phyloP scores from a whole-genome alignment of 306 rosid species.

The Vigna radiata region DNA sequence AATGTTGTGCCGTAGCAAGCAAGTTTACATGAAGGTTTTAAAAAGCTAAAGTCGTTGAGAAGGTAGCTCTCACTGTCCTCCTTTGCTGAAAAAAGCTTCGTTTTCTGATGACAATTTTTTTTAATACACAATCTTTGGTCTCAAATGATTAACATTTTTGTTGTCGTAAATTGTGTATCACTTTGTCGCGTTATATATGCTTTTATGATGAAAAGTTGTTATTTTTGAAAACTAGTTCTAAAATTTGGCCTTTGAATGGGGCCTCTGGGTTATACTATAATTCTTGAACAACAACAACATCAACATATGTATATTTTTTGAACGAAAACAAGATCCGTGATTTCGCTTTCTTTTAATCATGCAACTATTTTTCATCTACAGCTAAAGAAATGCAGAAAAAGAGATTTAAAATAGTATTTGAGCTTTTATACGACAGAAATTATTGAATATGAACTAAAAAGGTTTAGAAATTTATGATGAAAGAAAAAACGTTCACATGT shows the following conservation, averaged over 20 bases:
- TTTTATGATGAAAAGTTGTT: constrained; percentile 25
- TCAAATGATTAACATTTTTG: constrained; percentile 26
- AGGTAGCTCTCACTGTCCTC: constrained; percentile 8
- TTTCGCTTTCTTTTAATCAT: constrained; percentile 24
- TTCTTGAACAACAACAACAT: background rate
- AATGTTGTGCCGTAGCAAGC: background rate
- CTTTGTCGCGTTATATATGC: constrained; percentile 22
- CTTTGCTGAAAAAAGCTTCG: background rate
- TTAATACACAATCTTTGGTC: constrained; percentile 16
- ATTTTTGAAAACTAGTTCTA: background rate
- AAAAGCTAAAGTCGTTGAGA: constrained; percentile 1
- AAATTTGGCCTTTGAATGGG: constrained; percentile 10
- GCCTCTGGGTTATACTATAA: background rate
- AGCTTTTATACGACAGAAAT: background rate
- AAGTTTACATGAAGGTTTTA: constrained; percentile 9
- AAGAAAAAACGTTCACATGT: background rate
- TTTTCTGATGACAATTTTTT: background rate
- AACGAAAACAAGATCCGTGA: constrained; percentile 34
- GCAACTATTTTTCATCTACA: background rate
- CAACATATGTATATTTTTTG: background rate
- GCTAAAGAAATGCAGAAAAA: constrained; percentile 2
- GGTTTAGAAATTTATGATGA: too few species aligned
- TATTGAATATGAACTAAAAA: background rate
- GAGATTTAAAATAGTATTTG: background rate
- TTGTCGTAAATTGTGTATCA: constrained; percentile 22